Conservation (phyloP, 164 flowering plant species). For the Nelumbo lutea region DNA sequence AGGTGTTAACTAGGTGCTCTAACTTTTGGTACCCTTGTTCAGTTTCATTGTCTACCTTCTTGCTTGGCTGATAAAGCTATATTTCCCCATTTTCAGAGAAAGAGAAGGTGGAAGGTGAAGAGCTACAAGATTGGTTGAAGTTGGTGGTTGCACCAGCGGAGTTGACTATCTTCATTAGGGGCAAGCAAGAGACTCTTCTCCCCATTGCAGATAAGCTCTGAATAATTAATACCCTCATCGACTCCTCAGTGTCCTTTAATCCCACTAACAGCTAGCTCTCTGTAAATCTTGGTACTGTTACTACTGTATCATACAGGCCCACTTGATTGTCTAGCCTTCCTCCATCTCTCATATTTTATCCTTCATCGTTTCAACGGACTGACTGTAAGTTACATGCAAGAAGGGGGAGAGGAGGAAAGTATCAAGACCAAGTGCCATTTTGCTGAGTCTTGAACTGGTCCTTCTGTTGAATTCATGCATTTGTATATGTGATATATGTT, state of each 20-base stretch:
- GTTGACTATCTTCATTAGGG: slow-evolving; percentile 49
- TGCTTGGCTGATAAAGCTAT: neutral
- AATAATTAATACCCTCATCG: slow-evolving; percentile 12
- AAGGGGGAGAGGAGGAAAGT: neutral
- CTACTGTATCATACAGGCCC: neutral
- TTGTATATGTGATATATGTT: neutral
- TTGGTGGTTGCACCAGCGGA: slow-evolving; percentile 85
- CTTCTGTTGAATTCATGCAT: neutral
- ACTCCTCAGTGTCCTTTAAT: neutral
- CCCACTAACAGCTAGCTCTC: slow-evolving; percentile 6
- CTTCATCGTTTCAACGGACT: no score
- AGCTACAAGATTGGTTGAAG: slow-evolving; percentile 78
- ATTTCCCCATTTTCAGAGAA: slow-evolving; percentile 38
- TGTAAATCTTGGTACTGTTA: neutral
- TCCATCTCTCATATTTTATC: neutral
- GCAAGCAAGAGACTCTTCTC: slow-evolving; percentile 55
- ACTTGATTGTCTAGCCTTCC: neutral
- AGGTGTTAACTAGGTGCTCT: no score
- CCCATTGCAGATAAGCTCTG: slow-evolving; percentile 27
- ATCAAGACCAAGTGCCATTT: neutral
- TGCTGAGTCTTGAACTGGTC: neutral
- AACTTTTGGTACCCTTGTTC: no score
- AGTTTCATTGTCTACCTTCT: neutral
- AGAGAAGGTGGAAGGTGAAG: slow-evolving; percentile 95
- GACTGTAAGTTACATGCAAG: neutral